Base-by-base conservation (phyloP, 2,329 filamentous ascomycete genomes). In the Diaporthe amygdali region DNA sequence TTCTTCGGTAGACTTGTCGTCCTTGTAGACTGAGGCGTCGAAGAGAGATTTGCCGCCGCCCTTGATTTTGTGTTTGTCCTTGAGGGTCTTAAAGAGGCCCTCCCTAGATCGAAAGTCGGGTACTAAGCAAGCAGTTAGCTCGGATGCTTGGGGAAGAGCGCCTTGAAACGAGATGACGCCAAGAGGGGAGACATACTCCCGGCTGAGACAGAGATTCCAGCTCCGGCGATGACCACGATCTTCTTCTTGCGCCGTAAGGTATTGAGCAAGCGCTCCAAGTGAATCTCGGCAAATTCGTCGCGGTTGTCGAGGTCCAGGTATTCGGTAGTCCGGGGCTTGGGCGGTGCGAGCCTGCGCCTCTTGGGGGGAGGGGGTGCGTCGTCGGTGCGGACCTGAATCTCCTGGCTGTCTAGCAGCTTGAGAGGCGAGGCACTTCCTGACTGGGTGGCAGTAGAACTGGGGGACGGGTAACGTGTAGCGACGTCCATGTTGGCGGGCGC, bases 11-110 rank as follows among this genome's bases (percentile, higher is more conserved):
- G 95, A 94, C 27, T 89, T 88, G 80, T 97, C 92, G 84, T 97
- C 94, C 81, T 94, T 95, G 85, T 99, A 99, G 68, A 99, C 96
- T 9, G 96, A 97, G 66, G 96, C 96, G 83, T 99, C 96, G 79
- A 99, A 99, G 0, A 99, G 88, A 75, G 97, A 92, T 82, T 98
- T 98, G 66, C 96, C 96, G 0, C 96, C 98, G 27, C 93, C 90
- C 80, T 97, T 97, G 73, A 98, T 87, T 76, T 96, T 97, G 82
- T 98, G 94, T 79, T 97, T 92, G 73, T 90, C 92, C 75, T 94
- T 93, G 32, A 97, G 87, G 22, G 93, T 93, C 71, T 91, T 93
- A 83, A 99, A 99, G 3, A 99, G 89, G 64, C 96, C 96, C 71
- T 91, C 92, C 14, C 94, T 92, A 6, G 96, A 99, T 75, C 96